A percentile compares a stretch with the other conserved stretches of the same genome.
These are phyloP conservation scores for Penicillium ochrochloron DNA, from an alignment of 495 filamentous ascomycete species.

Conservation along the genomic window DNA sequence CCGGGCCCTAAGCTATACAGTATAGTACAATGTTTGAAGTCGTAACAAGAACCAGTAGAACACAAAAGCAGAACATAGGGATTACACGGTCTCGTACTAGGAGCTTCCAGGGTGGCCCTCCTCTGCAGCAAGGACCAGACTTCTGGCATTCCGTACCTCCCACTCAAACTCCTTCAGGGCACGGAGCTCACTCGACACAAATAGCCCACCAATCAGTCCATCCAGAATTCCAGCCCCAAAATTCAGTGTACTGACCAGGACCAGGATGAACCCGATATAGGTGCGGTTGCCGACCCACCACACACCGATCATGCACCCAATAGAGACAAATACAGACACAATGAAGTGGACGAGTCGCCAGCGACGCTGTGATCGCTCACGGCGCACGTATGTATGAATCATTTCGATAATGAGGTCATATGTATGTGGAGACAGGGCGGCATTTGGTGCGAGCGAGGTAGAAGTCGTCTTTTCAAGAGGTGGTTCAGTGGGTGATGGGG, in stretches of 20 bases:
- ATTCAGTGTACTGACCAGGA: slow-evolving; percentile 76
- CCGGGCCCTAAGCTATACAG: not conserved
- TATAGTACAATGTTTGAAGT: slow-evolving; percentile 9
- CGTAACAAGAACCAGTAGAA: not conserved
- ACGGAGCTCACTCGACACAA: slow-evolving; percentile 80
- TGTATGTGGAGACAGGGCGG: slow-evolving; percentile 51
- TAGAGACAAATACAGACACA: slow-evolving; percentile 63
- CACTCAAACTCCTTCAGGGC: slow-evolving; percentile 93
- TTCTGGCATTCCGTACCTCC: slow-evolving; percentile 78
- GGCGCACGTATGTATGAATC: slow-evolving; percentile 64
- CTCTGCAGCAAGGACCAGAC: slow-evolving; percentile 33
- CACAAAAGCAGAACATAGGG: not conserved
- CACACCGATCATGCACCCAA: slow-evolving; percentile 75
- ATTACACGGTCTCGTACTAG: not conserved
- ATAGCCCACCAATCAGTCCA: slow-evolving; percentile 83
- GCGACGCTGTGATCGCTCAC: slow-evolving; percentile 70
- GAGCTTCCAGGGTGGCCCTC: slow-evolving; percentile 2
- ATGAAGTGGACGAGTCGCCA: slow-evolving; percentile 76
- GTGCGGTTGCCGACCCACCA: slow-evolving; percentile 78
- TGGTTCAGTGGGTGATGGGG: slow-evolving; percentile 13
- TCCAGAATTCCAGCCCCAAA: slow-evolving; percentile 77
- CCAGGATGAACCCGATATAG: slow-evolving; percentile 79
- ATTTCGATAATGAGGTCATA: slow-evolving; percentile 77
- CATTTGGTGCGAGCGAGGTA: slow-evolving; percentile 30
- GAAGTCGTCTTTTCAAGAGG: slow-evolving; percentile 26